These are phyloP conservation scores for Naganishia friedmannii DNA, from an alignment of 768 basidiomycete species.

Conservation along the genomic window DNA sequence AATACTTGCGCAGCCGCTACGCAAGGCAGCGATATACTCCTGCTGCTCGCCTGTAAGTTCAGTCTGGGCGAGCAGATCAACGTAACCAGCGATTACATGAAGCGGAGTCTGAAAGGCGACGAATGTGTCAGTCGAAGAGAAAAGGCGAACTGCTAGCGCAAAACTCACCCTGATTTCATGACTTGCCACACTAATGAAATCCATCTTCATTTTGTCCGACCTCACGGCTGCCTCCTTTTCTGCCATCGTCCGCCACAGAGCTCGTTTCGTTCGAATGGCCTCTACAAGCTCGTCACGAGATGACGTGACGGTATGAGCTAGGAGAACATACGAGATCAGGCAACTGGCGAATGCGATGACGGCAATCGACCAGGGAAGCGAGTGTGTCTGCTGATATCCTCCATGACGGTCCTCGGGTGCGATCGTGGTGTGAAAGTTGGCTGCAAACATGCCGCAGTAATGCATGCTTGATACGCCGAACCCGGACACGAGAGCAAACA, in stretches of 20 bases:
- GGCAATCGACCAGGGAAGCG: constrained; percentile 17
- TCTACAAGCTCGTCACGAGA: constrained; percentile 23
- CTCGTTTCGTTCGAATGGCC: constrained; percentile 25
- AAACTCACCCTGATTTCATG: constrained; percentile 29
- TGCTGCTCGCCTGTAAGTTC: constrained; percentile 23
- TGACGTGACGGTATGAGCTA: constrained; percentile 24
- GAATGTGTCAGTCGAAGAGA: background rate
- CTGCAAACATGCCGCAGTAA: constrained; percentile 24
- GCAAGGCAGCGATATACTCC: constrained; percentile 21
- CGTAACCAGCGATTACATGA: constrained; percentile 27
- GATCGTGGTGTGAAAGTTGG: constrained; percentile 9
- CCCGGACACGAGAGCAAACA: constrained; percentile 14
- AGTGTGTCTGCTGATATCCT: background rate
- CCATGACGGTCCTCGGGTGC: constrained; percentile 15
- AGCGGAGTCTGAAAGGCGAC: constrained; percentile 15
- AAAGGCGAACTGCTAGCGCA: background rate
- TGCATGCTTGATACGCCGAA: constrained; percentile 23
- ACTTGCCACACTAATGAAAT: constrained; percentile 27
- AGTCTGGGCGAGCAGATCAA: constrained; percentile 22
- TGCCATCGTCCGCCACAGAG: constrained; percentile 25
- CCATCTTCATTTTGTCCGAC: constrained; percentile 28
- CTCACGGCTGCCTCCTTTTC: constrained; percentile 24
- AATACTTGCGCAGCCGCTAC: constrained; percentile 25
- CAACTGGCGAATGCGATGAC: constrained; percentile 25
- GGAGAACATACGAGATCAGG: constrained; percentile 24